phyloP scores from a whole-genome alignment of 2,329 filamentous ascomycete genomes.

The Cryphonectria parasitica region DNA sequence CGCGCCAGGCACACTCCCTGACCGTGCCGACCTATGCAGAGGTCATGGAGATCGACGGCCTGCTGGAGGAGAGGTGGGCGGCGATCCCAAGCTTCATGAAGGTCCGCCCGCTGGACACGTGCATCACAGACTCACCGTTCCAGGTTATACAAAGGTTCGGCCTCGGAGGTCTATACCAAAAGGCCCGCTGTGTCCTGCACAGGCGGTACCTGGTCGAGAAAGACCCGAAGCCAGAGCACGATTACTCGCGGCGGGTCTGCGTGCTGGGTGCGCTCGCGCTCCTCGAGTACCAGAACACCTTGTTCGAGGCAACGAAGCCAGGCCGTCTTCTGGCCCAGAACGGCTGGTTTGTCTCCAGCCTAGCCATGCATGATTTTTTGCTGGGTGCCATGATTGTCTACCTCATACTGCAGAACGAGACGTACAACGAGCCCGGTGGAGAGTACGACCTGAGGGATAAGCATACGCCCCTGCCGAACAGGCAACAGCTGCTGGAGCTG shows the following conservation, averaged over 20 bases:
- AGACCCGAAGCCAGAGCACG: conserved; percentile 48
- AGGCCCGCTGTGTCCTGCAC: conserved; percentile 59
- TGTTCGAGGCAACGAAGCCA: conserved; percentile 54
- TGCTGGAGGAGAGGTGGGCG: conserved; percentile 50
- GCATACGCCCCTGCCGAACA: conserved; percentile 40
- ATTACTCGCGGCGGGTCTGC: conserved; percentile 56
- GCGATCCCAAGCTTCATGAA: conserved; percentile 53
- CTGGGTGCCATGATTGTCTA: conserved; percentile 65
- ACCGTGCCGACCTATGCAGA: conserved; percentile 52
- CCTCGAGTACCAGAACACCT: conserved; percentile 51
- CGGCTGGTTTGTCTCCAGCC: conserved; percentile 60
- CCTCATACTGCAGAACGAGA: conserved; percentile 51
- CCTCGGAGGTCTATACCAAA: conserved; percentile 56
- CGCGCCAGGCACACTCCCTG: conserved; percentile 53
- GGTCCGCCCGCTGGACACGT: conserved; percentile 52
- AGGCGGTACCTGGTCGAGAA: conserved; percentile 55
- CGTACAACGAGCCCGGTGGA: conserved; percentile 43
- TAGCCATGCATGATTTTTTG: conserved; percentile 64
- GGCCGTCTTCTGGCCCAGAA: conserved; percentile 56
- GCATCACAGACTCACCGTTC: conserved; percentile 51
- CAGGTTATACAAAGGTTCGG: conserved; percentile 58
- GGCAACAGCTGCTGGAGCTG: conserved; percentile 44
- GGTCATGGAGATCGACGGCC: conserved; percentile 51
- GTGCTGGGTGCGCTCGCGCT: conserved; percentile 54
- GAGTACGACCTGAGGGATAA: conserved; percentile 42